A percentile compares a stretch with the other conserved stretches of the same genome.
Conservation (phyloP, 202 grass and related monocot species). For the Setaria viridis region DNA sequence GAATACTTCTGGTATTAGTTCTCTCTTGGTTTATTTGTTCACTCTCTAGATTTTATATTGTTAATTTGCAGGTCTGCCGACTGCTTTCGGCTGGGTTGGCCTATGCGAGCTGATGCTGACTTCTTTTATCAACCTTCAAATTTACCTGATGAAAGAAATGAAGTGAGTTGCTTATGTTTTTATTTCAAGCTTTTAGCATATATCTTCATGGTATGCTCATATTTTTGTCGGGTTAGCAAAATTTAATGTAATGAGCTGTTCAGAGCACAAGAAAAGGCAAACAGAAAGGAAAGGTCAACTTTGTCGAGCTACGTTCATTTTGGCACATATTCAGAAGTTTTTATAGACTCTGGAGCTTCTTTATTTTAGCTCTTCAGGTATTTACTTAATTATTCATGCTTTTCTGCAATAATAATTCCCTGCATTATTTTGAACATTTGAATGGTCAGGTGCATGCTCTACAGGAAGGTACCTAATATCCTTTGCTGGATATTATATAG, state of each 20-base stretch:
- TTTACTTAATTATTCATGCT: constrained; percentile 24
- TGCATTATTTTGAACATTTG: constrained; percentile 36
- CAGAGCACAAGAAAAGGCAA: constrained; percentile 58
- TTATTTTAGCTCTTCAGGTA: constrained; percentile 94
- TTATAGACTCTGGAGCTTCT: constrained; percentile 94
- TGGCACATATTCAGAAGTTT: constrained; percentile 99
- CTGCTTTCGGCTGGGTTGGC: constrained; percentile 89
- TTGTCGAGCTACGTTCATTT: constrained; percentile 92
- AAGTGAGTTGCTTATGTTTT: constrained; percentile 57
- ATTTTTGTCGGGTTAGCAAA: constrained; percentile 4
- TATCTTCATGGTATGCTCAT: constrained; percentile 20
- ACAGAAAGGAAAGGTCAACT: constrained; percentile 93
- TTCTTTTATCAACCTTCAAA: constrained; percentile 71
- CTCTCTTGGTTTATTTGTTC: constrained; percentile 13
- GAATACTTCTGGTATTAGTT: constrained; percentile 95
- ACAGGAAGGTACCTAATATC: constrained; percentile 23
- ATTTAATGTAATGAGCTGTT: constrained; percentile 22
- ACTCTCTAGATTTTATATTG: constrained; percentile 44
- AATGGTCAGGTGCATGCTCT: constrained; percentile 25
- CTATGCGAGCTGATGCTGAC: constrained; percentile 91
- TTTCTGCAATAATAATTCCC: constrained; percentile 27
- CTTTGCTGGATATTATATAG: constrained; percentile 35
- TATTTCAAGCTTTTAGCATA: constrained; percentile 1
- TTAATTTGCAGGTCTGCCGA: constrained; percentile 73
- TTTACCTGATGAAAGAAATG: constrained; percentile 55